Conservation (phyloP, 1,284 basidiomycete species). For the Lentinus polychrous region DNA sequence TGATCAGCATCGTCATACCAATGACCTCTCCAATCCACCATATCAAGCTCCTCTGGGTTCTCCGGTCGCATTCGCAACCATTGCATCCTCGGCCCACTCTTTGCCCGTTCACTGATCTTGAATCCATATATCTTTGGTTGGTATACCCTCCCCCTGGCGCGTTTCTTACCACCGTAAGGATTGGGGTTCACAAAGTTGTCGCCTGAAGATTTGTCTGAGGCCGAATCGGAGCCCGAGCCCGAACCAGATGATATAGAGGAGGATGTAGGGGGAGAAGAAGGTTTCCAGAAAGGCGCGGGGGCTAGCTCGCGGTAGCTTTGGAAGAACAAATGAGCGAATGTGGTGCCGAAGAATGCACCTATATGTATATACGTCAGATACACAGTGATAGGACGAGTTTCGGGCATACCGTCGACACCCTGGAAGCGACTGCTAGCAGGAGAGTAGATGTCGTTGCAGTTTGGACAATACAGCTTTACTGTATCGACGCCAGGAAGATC, state of each 20-base stretch:
- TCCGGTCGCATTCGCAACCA: constrained; percentile 89
- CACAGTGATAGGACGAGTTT: background rate
- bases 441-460: constrained; percentile 95
- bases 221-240: constrained; percentile 9
- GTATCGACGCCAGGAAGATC: constrained; percentile 98
- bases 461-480: constrained; percentile 97
- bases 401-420: constrained; percentile 79
- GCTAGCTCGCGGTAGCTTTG: constrained; percentile 92
- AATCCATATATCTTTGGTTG: constrained; percentile 92
- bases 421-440: constrained; percentile 95
- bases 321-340: constrained; percentile 96
- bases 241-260: constrained; percentile 42
- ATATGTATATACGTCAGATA: constrained; percentile 10
- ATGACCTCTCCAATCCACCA: constrained; percentile 80
- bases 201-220: constrained; percentile 21
- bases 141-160: constrained; percentile 82
- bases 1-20: constrained; percentile 80
- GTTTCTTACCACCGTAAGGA: constrained; percentile 81
- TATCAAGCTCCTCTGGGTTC: constrained; percentile 72
- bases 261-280: constrained; percentile 49
- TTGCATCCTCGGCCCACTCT: constrained; percentile 93
- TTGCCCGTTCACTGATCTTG: constrained; percentile 77
- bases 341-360: constrained; percentile 99
- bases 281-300: constrained; percentile 81
- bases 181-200: constrained; percentile 75